Conservation (phyloP, 2,329 filamentous ascomycete genomes). For the Colletotrichum sp. region DNA sequence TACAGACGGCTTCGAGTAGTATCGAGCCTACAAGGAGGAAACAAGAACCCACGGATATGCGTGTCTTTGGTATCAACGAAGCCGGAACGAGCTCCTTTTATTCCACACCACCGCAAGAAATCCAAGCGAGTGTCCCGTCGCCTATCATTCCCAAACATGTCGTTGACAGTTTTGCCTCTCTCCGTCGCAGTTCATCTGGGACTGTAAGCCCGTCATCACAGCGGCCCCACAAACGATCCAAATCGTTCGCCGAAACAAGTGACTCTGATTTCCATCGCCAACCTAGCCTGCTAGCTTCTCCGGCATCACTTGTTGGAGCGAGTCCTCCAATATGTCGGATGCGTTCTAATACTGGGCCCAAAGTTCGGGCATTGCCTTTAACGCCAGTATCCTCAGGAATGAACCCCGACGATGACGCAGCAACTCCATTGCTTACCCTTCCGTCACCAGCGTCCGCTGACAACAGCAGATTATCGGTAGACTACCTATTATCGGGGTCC, state of each 20-base stretch:
- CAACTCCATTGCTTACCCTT: conserved; percentile 25
- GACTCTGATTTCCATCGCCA: neutral
- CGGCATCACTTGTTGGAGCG: neutral
- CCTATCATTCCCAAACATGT: neutral
- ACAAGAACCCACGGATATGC: neutral
- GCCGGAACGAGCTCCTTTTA: neutral
- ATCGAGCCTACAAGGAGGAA: neutral
- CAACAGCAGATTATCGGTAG: conserved; percentile 62
- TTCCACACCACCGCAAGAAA: neutral
- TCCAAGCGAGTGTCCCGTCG: neutral
- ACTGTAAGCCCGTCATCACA: neutral
- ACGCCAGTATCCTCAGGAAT: conserved; percentile 45
- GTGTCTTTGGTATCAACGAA: neutral
- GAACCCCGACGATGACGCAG: conserved; percentile 41
- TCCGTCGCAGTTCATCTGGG: neutral
- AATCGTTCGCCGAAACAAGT: conserved; percentile 4
- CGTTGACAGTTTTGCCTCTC: neutral
- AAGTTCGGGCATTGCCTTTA: conserved; percentile 38
- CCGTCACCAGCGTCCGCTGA: conserved; percentile 26
- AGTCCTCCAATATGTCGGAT: conserved; percentile 17
- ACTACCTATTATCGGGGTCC: conserved; percentile 65
- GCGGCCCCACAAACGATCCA: conserved; percentile 13
- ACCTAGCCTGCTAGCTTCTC: neutral
- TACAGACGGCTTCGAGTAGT: neutral
- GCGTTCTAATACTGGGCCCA: conserved; percentile 28